A percentile compares a stretch with the other conserved stretches of the same genome.
Conservation (phyloP, 1,284 basidiomycete species). For the Xerocomus minutiporus region DNA sequence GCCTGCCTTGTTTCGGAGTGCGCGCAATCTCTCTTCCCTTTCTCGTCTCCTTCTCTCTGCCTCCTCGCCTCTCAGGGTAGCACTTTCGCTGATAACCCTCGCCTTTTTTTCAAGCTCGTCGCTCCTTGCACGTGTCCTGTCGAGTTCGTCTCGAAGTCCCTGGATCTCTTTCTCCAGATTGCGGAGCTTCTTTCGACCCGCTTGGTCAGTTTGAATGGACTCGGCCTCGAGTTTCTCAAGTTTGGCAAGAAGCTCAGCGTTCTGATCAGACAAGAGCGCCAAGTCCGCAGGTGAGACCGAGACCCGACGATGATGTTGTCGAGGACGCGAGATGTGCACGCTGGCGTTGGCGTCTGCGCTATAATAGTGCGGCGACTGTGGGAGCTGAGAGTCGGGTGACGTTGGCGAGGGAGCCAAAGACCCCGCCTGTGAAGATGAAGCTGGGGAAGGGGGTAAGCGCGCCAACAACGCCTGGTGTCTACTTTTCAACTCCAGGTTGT, state of each 20-base stretch:
- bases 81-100: constrained; percentile 38
- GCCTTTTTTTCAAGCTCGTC: constrained; percentile 65
- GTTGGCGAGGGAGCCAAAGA: constrained; percentile 30
- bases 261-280: constrained; percentile 70
- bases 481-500: constrained; percentile 61
- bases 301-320: constrained; percentile 47
- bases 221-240: constrained; percentile 72
- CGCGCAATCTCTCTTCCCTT: constrained; percentile 50
- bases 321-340: constrained; percentile 23
- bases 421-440: constrained; percentile 30
- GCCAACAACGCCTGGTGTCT: constrained; percentile 65
- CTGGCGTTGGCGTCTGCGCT: constrained; percentile 18
- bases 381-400: constrained; percentile 31
- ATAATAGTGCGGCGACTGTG: constrained; percentile 36
- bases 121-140: constrained; percentile 62
- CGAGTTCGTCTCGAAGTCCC: constrained; percentile 65
- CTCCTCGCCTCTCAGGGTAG: constrained; percentile 42
- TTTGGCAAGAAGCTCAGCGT: constrained; percentile 70
- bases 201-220: constrained; percentile 58
- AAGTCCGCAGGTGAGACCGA: constrained; percentile 69
- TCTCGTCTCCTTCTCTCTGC: constrained; percentile 50
- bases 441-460: constrained; percentile 46
- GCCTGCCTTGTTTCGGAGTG: constrained; percentile 39
- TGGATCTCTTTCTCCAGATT: constrained; percentile 75
- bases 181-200: constrained; percentile 63